These are phyloP conservation scores for Sporothrix schenckii DNA, from an alignment of 2,329 filamentous ascomycete genomes.

Conservation along the genomic window DNA sequence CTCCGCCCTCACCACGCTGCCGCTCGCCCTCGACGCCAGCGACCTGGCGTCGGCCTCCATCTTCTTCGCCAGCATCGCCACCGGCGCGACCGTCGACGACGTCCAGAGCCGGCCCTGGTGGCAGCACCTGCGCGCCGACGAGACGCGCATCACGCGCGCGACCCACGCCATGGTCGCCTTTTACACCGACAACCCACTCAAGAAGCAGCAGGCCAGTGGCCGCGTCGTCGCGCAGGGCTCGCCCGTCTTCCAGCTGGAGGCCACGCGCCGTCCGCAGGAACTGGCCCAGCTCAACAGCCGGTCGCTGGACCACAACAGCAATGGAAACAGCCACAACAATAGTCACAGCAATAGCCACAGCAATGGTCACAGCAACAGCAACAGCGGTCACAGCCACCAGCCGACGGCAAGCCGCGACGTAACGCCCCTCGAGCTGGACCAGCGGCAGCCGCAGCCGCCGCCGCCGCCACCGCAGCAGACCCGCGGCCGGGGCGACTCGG, in stretches of 20 bases:
- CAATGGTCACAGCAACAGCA: not conserved
- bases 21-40: conserved; percentile 75
- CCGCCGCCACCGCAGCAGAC: conserved; percentile 23
- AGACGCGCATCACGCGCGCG: conserved; percentile 70
- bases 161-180: conserved; percentile 75
- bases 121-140: conserved; percentile 72
- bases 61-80: conserved; percentile 81
- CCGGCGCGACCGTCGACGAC: conserved; percentile 74
- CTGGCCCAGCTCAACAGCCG: conserved; percentile 54
- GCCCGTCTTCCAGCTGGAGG: conserved; percentile 60
- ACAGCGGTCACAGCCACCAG: not conserved
- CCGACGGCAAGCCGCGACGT: conserved; percentile 32
- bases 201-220: conserved; percentile 47
- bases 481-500: conserved; percentile 40
- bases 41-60: conserved; percentile 84
- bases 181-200: conserved; percentile 65
- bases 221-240: conserved; percentile 45
- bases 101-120: conserved; percentile 82
- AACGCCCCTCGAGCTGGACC: conserved; percentile 36
- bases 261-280: conserved; percentile 54
- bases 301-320: conserved; percentile 52
- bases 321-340: not conserved
- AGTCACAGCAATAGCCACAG: not conserved
- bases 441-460: conserved; percentile 20
- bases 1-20: conserved; percentile 79